Conservation (phyloP, 2,329 filamentous ascomycete species). For the Monosporascus sp. region DNA sequence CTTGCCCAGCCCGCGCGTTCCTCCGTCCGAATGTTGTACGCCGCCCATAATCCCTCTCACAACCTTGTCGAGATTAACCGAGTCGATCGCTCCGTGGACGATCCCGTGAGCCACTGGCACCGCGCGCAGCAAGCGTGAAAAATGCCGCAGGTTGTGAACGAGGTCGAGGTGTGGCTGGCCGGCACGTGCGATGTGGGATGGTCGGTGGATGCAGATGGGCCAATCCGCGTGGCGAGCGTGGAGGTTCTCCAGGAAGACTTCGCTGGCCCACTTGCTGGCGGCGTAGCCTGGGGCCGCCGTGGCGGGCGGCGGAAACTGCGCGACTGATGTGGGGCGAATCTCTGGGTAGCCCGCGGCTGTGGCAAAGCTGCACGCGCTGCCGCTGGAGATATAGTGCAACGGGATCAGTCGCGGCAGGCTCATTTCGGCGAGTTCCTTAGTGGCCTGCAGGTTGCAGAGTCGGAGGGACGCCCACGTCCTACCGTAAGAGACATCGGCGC, state of each 20-base stretch:
- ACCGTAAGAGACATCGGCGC: background rate
- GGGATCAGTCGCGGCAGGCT: background rate
- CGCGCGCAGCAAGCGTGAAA: too few relatives aligned
- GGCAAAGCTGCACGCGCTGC: too few relatives aligned
- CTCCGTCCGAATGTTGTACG: too few relatives aligned
- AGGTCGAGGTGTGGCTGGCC: too few relatives aligned
- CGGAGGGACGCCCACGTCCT: background rate
- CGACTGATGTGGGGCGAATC: background rate
- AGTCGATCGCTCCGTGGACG: too few relatives aligned
- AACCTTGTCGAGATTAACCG: too few relatives aligned
- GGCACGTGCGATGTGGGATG: background rate
- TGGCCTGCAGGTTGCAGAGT: background rate
- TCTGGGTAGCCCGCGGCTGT: too few relatives aligned
- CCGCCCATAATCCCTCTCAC: too few relatives aligned
- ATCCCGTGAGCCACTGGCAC: too few relatives aligned
- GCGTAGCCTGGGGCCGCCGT: background rate
- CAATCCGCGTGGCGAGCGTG: background rate
- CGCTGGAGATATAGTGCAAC: background rate
- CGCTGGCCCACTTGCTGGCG: background rate
- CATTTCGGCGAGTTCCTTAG: background rate
- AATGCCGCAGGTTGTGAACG: too few relatives aligned
- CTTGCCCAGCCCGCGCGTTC: too few relatives aligned
- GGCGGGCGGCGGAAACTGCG: background rate
- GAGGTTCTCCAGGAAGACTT: background rate
- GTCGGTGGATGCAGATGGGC: background rate